Evolutionary conservation across 805 yeast genomes (phyloP).

Genomic region (Wickerhamia fluorescens): DNA sequence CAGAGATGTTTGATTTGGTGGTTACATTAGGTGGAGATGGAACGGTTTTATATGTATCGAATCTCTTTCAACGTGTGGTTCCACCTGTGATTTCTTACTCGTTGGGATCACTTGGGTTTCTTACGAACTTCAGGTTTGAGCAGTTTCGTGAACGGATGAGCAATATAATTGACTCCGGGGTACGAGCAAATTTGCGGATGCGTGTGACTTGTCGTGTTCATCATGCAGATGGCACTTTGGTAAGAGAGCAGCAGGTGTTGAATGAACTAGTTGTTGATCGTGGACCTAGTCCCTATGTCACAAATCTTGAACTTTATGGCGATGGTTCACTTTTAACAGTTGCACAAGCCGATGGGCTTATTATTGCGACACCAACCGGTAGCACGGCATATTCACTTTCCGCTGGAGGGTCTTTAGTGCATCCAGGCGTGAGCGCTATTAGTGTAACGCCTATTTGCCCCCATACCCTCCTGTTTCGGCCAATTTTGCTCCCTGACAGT

Average conservation of each 20-base stretch:
- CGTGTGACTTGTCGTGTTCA: conserved; percentile 76
- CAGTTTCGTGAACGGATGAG: conserved; percentile 56
- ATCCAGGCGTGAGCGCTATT: conserved; percentile 89
- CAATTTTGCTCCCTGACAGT: conserved; percentile 88
- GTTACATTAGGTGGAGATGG: conserved; percentile 42
- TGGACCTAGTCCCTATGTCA: conserved; percentile 90
- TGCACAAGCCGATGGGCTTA: conserved; percentile 91
- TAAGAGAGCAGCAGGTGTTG: conserved; percentile 68
- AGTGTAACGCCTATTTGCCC: conserved; percentile 96
- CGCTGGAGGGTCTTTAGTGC: conserved; percentile 93
- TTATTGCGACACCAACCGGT: conserved; percentile 92
- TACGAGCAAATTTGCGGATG: conserved; percentile 73
- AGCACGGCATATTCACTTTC: conserved; percentile 93
- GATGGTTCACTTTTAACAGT: conserved; percentile 79
- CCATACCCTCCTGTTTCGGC: conserved; percentile 88
- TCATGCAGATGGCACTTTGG: conserved; percentile 43
- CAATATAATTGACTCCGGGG: conserved; percentile 60
- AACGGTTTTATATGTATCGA: conserved; percentile 37
- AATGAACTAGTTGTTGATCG: conserved; percentile 89
- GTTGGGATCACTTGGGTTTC: conserved; percentile 36
- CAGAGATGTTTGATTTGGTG: conserved; percentile 38
- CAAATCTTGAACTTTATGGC: conserved; percentile 84
- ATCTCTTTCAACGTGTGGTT: conserved; percentile 38
- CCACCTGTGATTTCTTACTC: conserved; percentile 42
- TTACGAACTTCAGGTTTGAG: conserved; percentile 76